Evolutionary conservation across 2,329 filamentous ascomycete species (phyloP), one percentile per base, ranked within the genome.

Genomic region (Phyllosticta ampelicida): DNA sequence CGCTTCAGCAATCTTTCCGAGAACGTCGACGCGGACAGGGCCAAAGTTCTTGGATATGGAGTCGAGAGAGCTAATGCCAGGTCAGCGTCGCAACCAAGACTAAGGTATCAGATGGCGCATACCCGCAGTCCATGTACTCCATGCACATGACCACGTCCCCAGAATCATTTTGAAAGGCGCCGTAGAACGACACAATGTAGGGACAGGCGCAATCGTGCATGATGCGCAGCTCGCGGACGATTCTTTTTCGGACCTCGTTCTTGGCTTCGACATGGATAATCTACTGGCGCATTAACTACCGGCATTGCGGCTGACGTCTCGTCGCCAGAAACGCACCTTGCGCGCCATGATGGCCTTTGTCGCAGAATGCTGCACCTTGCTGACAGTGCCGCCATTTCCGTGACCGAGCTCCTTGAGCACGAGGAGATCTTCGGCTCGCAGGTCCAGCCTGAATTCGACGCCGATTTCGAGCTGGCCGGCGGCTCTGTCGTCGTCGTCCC

Each of bases 81-180:
- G 21, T 58, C 51, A 58, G 52, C 6, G 2, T 28, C 36, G 10
- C 9, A 13, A 26, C 23, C 23, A 20, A 19, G 18, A n/a, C 19
- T 16, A 10, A n/a, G 18, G 6, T 48, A 18, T 26, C 55, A 30
- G 23, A 16, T 10, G 36, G 13, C 44, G 48, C 89, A 74, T 81
- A 97, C 94, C 94, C 94, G 71, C 92, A 90, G 74, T 99, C 94
- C 90, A 96, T 96, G 71, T 99, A 97, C 73, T 99, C 94, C 94
- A 99, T 99, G 73, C 94, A 99, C 86, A 99, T 92, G 66, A 97
- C 95, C 60, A 99, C 95, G 75, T 99, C 94, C 70, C 95, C 92
- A 62, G 90, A 90, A 69, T 95, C 89, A 70, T 96, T 97, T 68
- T 97, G 82, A 70, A 97, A 99, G 44, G 94, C 94, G 61, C 94